Evolutionary conservation across 441 rosid genomes (phyloP), one percentile per base, ranked within the genome.

Genomic region (Metrosideros polymorpha): DNA sequence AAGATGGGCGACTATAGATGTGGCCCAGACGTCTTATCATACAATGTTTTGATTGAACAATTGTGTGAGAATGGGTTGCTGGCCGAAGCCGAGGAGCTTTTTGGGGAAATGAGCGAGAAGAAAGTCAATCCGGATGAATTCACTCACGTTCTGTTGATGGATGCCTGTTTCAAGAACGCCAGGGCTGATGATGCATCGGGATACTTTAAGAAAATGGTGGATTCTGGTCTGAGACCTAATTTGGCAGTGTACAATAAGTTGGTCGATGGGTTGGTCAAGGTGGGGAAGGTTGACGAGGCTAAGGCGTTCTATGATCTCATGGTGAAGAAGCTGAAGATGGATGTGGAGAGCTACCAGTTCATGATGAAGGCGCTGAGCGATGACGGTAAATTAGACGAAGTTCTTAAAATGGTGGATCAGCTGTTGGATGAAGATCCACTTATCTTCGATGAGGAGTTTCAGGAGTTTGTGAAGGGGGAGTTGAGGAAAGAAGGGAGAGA

Each of bases 241-340:
- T 89, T 93, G 91, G 94, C 92, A 1, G 95, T 94, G 88, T 97
- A 97, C 79, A 94, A 95, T 86, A 92, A 92, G 85, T 85, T 97
- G 91, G 94, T 95, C 45, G 92, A 91, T 86, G 91, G 94, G 86
- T 86, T 96, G 91, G 94, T 95, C 52, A 91, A 91, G 83, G 89
- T 76, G 9, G 96, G 94, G 85, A 97, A 91, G 90, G 89, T 94
- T 63, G 95, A 96, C 8, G 95, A 95, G 88, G 99, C 98, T 3
- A 97, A 93, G 87, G 91, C 92, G 0, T 93, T 96, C 84, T 97
- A 91, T 52, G 94, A 95, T 88, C 87, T 93, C 89, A 96, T 97
- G 99, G 94, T 93, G 89, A 94, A 86, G 92, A 97, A 95, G 91
- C 95, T 96, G 86, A 97, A 93, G 92, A 94, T 95, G 98, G 96